Evolutionary conservation across 2,329 filamentous ascomycete species (phyloP).

Genomic region (Aspergillus quadrilineatus): DNA sequence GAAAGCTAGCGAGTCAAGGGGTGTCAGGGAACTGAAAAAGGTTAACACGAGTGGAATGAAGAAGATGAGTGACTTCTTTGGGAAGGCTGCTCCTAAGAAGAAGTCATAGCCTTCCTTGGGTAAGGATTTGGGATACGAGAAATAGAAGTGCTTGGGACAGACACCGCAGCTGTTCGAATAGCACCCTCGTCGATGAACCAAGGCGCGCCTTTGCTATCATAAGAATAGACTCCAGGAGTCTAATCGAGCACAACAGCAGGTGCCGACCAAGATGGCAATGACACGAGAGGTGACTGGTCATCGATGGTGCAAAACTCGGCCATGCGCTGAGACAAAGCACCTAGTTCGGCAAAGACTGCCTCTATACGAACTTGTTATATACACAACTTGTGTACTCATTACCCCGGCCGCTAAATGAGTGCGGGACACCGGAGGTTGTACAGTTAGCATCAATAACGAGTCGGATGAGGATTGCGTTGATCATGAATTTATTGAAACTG

Average conservation of each 20-base stretch:
- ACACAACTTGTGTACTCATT: not conserved
- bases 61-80: conserved; percentile 94
- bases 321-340: not conserved
- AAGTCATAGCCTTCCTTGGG: conserved; percentile 26
- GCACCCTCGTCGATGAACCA: not conserved
- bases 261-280: not conserved
- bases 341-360: not conserved
- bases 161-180: not conserved
- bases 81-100: conserved; percentile 54
- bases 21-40: conserved; percentile 79
- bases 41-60: conserved; percentile 92
- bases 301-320: not conserved
- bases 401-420: not conserved
- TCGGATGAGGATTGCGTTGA: not conserved
- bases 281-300: not conserved
- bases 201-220: not conserved
- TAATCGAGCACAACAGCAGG: too few relatives aligned
- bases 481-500: conserved; percentile 12
- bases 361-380: not conserved
- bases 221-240: not conserved
- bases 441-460: not conserved
- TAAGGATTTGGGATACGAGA: not conserved
- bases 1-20: conserved; percentile 72
- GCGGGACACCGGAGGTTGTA: not conserved
- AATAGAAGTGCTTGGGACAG: not conserved